These are phyloP conservation scores for Alternaria alternata DNA, from an alignment of 2,329 filamentous ascomycete genomes.

Conservation along the genomic window DNA sequence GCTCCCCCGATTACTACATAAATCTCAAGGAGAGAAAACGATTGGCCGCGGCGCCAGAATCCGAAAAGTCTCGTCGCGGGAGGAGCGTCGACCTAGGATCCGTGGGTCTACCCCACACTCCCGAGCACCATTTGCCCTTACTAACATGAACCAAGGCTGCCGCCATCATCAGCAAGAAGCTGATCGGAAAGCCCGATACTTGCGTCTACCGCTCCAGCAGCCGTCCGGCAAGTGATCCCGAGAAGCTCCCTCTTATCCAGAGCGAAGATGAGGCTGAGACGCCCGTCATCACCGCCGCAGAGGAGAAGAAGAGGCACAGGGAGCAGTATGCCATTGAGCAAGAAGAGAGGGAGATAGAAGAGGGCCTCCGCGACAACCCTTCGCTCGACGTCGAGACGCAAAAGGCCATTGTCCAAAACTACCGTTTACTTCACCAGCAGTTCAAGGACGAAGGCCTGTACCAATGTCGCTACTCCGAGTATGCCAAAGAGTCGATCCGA, in stretches of 20 bases:
- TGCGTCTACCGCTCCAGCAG: constrained; percentile 32
- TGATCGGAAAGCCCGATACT: constrained; percentile 26
- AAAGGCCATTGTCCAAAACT: constrained; percentile 63
- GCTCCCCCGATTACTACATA: constrained; percentile 55
- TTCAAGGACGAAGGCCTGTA: constrained; percentile 66
- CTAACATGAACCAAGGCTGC: constrained; percentile 38
- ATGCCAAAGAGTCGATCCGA: constrained; percentile 65
- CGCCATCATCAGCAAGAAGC: constrained; percentile 36
- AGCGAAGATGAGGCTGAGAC: constrained; percentile 16
- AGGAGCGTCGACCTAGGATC: constrained; percentile 41
- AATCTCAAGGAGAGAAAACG: constrained; percentile 29
- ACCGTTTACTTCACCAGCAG: constrained; percentile 64
- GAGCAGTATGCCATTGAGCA: constrained; percentile 44
- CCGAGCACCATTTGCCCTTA: constrained; percentile 4
- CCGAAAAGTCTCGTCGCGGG: constrained; percentile 22
- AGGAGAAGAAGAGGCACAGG: constrained; percentile 32
- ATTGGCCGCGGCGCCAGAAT: constrained; percentile 5
- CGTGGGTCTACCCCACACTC: constrained; percentile 29
- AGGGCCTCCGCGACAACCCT: constrained; percentile 53
- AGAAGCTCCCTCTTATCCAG: constrained; percentile 32
- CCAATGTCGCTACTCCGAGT: constrained; percentile 65
- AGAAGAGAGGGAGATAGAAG: constrained; percentile 49
- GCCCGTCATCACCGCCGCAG: constrained; percentile 9
- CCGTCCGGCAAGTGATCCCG: constrained; percentile 24
- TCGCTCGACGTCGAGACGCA: constrained; percentile 65